A percentile compares a stretch with the other conserved stretches of the same genome.
These are phyloP conservation scores for Paramecium biaurelia DNA, from an alignment of 73 alveolate species.

Conservation along the genomic window DNA sequence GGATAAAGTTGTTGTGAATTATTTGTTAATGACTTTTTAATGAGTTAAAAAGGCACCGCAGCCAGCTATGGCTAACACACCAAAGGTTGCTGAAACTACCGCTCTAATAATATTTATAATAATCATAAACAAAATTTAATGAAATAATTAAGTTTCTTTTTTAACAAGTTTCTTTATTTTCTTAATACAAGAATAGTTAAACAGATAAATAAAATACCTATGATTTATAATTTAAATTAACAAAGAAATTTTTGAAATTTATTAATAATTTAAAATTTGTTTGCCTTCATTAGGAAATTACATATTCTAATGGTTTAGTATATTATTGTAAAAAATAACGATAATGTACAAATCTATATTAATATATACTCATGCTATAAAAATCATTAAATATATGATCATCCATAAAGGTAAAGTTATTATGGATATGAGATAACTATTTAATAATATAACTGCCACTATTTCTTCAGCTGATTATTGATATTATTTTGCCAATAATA, in stretches of 20 bases:
- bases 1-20: not conserved
- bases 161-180: too few species aligned
- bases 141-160: not conserved
- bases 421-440: not conserved
- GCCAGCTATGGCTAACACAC: not conserved
- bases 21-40: not conserved
- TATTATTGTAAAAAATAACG: too few species aligned
- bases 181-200: too few species aligned
- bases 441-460: not conserved
- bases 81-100: not conserved
- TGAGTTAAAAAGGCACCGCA: not conserved
- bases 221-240: too few species aligned
- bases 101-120: not conserved
- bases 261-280: too few species aligned
- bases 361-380: not conserved
- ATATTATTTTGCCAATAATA: not conserved
- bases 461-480: not conserved
- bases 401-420: constrained; percentile 23
- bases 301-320: not conserved
- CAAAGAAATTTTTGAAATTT: too few species aligned
- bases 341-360: not conserved
- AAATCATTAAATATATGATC: not conserved
- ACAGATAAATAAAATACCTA: too few species aligned
- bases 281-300: not conserved
- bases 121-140: not conserved